Base-by-base conservation (phyloP, 345 rosid genomes). In the Eucalyptus leucophloia region DNA sequence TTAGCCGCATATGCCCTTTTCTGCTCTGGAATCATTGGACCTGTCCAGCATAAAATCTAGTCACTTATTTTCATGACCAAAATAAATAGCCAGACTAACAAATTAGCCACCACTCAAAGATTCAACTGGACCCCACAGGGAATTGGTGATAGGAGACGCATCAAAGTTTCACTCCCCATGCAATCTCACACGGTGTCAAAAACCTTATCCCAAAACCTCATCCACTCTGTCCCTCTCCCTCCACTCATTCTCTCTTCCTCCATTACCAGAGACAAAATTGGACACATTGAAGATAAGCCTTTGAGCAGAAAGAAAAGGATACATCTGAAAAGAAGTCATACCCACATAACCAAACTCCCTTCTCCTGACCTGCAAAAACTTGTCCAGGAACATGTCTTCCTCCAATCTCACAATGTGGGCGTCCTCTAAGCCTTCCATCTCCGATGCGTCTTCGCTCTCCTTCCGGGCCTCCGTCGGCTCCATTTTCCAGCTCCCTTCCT, bases 171-270 rank as follows among this genome's bases (percentile, higher is more conserved):
- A 10, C n/a, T 37, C 34, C 65, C 80, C 83, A 86, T 86, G 58
- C n/a, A 69, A 49, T 34, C 86, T 69, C 85, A 26, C 12, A 86
- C 50, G 50, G 88, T 4, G 77, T 45, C 82, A 72, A 92, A 94
- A 94, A 92, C 95, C 96, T 95, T 95, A 96, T 96, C 97, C 80
- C 90, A 42, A 93, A 96, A 94, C 96, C 96, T 93, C 91, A 97
- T 96, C 98, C 93, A 32, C 88, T 88, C 87, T 89, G 92, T 86
- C 90, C 85, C 86, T 89, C 88, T 92, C 91, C 93, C 92, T 91
- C 96, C 98, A 95, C 96, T 89, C 96, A 88, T 94, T 94, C 94
- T 88, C 89, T 40, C 91, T 88, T 87, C 92, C 87, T 88, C 88
- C 93, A 88, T 45, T 81, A 91, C 88, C 88, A 88, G 89, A 86